Evolutionary conservation across 129 eudicot genomes (phyloP), one percentile per base, ranked within the genome.

Genomic region (Silybum marianum): DNA sequence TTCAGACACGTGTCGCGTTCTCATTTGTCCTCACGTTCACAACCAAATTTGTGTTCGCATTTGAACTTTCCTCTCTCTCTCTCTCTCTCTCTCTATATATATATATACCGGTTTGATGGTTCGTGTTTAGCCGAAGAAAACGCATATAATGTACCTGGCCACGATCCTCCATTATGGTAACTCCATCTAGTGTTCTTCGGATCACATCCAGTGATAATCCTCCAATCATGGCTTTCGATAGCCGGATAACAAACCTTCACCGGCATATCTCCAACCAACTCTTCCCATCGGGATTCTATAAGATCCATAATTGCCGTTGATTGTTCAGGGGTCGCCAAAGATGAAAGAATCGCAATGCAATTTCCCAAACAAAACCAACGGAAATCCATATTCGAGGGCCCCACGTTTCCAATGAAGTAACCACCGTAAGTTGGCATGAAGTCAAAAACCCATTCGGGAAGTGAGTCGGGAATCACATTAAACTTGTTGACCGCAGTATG

Each of bases 351-450:
- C 13, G 99, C 99, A 73, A 95, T 69, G 68, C 99, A 95, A 68
- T 95, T 95, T 25, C 97, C 99, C 88, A 95, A 84, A 85, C 97
- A 90, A 85, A 95, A 95, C 99, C 99, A 95, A 24, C 99, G 97
- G 81, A 95, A 90, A 78, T 95, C 99, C 99, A 95, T 95, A 25
- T 95, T 87, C 62, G 99, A 88, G 18, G 99, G 99, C 38, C 99
- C 96, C 46, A 95, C 97, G 71, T 95, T 95, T 62, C 99, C 99
- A 54, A 95, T 77, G 54, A 95, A 95, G 88, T 95, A 95, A 22
- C 99, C 99, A 30, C 99, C 99, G 23, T 77, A 87, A 10, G 83
- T 78, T 26, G 97, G 99, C 99, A 95, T 95, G 75, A 95, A 95
- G 78, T 95, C 99, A 68, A 95, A 92, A 73, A 95, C 81, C 99